Evolutionary conservation across 2,329 filamentous ascomycete species (phyloP), one percentile per base, ranked within the genome.

Genomic region (Fusarium mangiferae): DNA sequence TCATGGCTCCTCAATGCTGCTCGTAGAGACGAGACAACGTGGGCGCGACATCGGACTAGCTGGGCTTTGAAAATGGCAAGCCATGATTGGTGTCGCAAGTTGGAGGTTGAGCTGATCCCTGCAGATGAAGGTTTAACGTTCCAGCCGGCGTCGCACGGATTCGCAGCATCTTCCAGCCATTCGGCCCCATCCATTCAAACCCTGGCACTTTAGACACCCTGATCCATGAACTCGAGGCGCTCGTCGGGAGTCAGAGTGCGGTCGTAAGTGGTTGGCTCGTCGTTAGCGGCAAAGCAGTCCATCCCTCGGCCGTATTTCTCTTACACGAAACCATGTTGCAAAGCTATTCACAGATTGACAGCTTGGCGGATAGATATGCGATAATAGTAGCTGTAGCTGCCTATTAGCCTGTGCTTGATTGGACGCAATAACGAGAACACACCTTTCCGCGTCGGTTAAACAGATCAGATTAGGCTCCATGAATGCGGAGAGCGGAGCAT

Each of bases 241-340:
- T 68, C 38, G 33, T 46, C 55, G 57, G 70, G 70, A 62, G 69
- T 72, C 70, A 56, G 59, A 49, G 77, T 76, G 66, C 54, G 62
- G 60, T 70, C 68, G 75, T 75, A 70, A 70, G 74, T 78, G 75
- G 78, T 75, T 78, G 76, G 73, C 62, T 63, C 59, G 39, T 64
- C 44, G 44, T 36, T 62, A 55, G 76, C 66, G 71, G 76, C 65
- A 64, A 73, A 78, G 62, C 66, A 70, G 42, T 70, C 36, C 51
- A 69, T 68, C 70, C 55, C 68, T 70, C 33, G 61, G 62, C 62
- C 62, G 68, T 73, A 78, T 81, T 82, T 82, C 80, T 82, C 78
- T 82, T 81, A 81, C 80, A 81, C 78, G 75, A 81, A 70, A 79
- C 70, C 73, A 77, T 78, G 78, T 81, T 80, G 80, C 80, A 80